These are phyloP conservation scores for Panicum hallii DNA, from an alignment of 202 grass and related monocot species.

Conservation along the genomic window DNA sequence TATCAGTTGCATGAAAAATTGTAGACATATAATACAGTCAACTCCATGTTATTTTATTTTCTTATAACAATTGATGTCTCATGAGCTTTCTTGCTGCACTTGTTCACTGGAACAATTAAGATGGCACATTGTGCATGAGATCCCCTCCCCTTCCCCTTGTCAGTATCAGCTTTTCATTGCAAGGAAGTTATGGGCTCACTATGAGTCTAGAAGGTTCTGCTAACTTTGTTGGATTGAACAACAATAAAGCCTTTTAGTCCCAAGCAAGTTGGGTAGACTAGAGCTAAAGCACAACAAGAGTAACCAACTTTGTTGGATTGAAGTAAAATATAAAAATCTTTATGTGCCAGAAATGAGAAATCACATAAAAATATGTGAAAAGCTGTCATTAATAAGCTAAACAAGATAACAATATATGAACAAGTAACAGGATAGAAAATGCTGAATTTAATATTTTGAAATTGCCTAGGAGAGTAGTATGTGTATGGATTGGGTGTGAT, in stretches of 20 bases:
- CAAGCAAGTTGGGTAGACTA: too few relatives aligned
- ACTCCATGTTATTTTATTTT: neutral
- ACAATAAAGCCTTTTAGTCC: too few relatives aligned
- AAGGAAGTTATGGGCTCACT: too few relatives aligned
- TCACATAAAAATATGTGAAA: neutral
- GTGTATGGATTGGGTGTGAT: neutral
- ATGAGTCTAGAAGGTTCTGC: too few relatives aligned
- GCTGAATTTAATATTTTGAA: slow-evolving; percentile 14
- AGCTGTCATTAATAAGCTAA: neutral
- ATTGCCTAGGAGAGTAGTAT: neutral
- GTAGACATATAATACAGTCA: neutral
- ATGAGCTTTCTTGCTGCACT: neutral
- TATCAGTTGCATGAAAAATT: slow-evolving; percentile 4
- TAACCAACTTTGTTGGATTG: neutral
- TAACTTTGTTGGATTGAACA: too few relatives aligned
- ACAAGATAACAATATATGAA: neutral
- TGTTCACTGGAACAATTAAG: neutral
- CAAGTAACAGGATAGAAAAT: neutral
- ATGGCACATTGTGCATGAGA: neutral
- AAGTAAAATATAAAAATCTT: neutral
- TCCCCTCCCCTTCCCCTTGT: too few relatives aligned
- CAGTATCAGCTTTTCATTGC: too few relatives aligned
- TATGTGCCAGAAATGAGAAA: neutral
- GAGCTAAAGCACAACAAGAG: too few relatives aligned
- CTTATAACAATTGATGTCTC: neutral